These are phyloP conservation scores for Byssothecium circinans DNA, from an alignment of 2,329 filamentous ascomycete species.

Conservation along the genomic window DNA sequence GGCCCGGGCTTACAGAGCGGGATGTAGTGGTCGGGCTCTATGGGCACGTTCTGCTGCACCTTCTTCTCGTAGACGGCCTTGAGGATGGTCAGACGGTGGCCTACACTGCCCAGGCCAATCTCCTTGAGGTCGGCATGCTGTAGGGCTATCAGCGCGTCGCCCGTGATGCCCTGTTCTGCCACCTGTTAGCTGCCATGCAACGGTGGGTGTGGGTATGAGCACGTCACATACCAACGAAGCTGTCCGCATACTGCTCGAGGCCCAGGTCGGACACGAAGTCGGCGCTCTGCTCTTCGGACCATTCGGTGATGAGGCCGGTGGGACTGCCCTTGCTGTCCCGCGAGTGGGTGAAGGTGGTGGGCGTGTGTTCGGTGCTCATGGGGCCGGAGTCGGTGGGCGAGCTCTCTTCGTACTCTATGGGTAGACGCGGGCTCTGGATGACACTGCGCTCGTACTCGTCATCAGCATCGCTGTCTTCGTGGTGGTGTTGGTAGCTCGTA, in stretches of 20 bases:
- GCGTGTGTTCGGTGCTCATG: conserved; percentile 72
- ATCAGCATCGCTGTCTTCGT: conserved; percentile 68
- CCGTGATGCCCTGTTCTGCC: conserved; percentile 89
- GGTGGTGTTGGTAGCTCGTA: conserved; percentile 57
- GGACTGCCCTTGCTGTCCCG: conserved; percentile 65
- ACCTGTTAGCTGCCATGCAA: conserved; percentile 8
- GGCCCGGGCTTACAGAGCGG: conserved; percentile 72
- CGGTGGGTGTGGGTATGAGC: not conserved
- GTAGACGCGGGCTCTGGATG: conserved; percentile 63
- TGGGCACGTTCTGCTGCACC: conserved; percentile 84
- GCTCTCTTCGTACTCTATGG: conserved; percentile 63
- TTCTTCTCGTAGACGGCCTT: conserved; percentile 98
- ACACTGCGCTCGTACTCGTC: conserved; percentile 80
- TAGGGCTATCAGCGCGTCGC: conserved; percentile 84
- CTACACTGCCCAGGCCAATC: conserved; percentile 90
- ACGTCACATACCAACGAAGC: conserved; percentile 75
- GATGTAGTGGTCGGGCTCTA: conserved; percentile 92
- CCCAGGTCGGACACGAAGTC: conserved; percentile 83
- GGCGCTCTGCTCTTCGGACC: conserved; percentile 84
- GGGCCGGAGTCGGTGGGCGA: conserved; percentile 73
- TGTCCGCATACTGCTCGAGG: conserved; percentile 77
- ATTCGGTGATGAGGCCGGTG: conserved; percentile 75
- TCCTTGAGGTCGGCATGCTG: conserved; percentile 93
- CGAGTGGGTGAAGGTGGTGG: conserved; percentile 73
- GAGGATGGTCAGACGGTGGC: conserved; percentile 89